Percentiles rank a stretch among this genome's conserved stretches.
Evolutionary conservation across 192 early-diverging fungal genomes (phyloP).

Genomic region (Phycomyces nitens): DNA sequence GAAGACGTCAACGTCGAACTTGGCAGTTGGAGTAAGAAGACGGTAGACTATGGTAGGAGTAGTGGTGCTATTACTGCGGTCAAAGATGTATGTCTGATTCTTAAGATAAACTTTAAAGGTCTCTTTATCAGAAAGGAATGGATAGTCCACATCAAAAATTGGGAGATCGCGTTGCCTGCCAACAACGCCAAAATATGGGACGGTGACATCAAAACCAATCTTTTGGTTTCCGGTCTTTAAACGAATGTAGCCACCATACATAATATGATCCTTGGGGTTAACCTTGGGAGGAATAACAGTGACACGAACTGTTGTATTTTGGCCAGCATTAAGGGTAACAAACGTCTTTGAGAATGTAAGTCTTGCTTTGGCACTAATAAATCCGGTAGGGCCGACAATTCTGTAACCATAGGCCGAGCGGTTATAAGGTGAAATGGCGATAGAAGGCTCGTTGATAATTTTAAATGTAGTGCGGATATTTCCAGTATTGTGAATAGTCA

Average conservation of each 20-base stretch:
- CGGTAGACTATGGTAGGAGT: conserved; percentile 13
- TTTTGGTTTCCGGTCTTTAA: conserved; percentile 22
- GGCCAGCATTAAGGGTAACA: conserved; percentile 23
- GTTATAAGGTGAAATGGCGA: conserved; percentile 41
- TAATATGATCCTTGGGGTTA: conserved; percentile 29
- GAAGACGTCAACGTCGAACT: conserved; percentile 19
- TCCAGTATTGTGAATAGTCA: conserved; percentile 49
- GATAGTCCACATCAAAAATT: conserved; percentile 33
- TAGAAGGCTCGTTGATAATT: conserved; percentile 34
- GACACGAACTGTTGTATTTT: conserved; percentile 14
- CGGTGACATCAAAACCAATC: conserved; percentile 19
- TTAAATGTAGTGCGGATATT: conserved; percentile 35
- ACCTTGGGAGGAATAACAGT: conserved; percentile 31
- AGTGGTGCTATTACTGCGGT: conserved; percentile 6
- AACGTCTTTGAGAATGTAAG: conserved; percentile 15
- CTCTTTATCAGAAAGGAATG: conserved; percentile 10
- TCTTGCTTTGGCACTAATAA: conserved; percentile 13
- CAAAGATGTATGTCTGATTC: conserved; percentile 16
- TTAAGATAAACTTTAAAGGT: background rate
- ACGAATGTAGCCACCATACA: conserved; percentile 47
- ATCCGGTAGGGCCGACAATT: conserved; percentile 10
- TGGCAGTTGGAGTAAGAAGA: conserved; percentile 24
- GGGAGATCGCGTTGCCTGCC: conserved; percentile 41
- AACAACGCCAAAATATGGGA: conserved; percentile 50
- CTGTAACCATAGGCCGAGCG: conserved; percentile 9